phyloP scores from a whole-genome alignment of 176 grass and related monocot genomes.

The Oryza officinalis region DNA sequence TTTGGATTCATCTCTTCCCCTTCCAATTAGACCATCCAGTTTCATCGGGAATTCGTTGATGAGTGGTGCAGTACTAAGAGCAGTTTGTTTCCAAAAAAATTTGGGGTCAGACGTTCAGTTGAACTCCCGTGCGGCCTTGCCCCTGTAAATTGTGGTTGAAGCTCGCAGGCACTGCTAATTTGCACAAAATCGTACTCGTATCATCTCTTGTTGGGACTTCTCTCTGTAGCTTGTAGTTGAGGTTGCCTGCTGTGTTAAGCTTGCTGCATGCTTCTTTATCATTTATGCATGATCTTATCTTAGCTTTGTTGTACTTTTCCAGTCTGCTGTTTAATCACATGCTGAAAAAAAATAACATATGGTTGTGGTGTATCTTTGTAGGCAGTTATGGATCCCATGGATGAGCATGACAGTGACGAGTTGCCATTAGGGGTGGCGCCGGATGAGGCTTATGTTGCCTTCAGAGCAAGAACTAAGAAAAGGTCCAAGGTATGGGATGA shows the following conservation, averaged over 20 bases:
- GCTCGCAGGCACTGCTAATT: neutral
- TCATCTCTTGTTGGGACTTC: neutral
- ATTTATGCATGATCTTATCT: neutral
- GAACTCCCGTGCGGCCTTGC: neutral
- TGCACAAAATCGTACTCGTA: neutral
- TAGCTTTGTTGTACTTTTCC: neutral
- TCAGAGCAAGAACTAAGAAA: conserved; percentile 32
- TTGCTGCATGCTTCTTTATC: neutral
- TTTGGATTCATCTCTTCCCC: neutral
- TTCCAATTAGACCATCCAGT: neutral
- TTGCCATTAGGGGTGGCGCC: conserved; percentile 23
- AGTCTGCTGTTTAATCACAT: neutral
- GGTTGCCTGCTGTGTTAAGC: neutral
- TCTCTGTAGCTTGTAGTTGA: neutral
- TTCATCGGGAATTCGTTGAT: neutral
- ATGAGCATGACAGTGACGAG: conserved; percentile 41
- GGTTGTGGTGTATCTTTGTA: neutral
- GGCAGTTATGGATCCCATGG: conserved; percentile 50
- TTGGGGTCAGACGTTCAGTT: neutral
- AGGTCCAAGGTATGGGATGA: conserved; percentile 59
- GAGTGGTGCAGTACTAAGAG: neutral
- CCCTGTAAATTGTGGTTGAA: neutral
- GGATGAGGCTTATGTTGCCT: neutral
- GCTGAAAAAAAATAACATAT: neutral
- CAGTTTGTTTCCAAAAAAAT: neutral